Base-by-base conservation (phyloP, 1,284 basidiomycete species). In the Schizophyllum commune region DNA sequence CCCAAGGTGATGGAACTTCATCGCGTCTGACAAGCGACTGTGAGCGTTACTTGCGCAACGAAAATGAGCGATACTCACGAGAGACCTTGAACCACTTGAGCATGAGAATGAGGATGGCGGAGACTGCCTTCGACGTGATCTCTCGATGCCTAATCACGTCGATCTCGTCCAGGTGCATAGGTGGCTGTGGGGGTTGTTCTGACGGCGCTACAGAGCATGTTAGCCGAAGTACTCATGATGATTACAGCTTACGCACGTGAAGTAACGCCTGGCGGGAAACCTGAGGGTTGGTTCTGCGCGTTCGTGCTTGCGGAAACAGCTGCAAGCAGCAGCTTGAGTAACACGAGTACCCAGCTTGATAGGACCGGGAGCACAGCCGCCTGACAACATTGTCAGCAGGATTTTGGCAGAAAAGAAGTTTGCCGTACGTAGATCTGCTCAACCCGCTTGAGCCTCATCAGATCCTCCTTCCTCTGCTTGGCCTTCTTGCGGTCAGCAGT, bases 21-120 rank as follows among this genome's bases (percentile, higher is more conserved):
- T 96, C 33, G 91, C 88, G 75, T 99, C 94, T 96, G 68, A 63
- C 58, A 58, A 57, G 20, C 39, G 32, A 61, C 15, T 53, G 34
- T 54, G 64, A 54, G 60, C 33, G 13, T 15, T 17, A 21, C 9
- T 32, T 21, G 55, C 13, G 53, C 32, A 57, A 61, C 27, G n/a
- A 21, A 51, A 59, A 54, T 54, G 39, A 27, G 56, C 53, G 32
- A 27, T 55, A 82, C 90, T 73, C 66, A 96, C 94, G 95, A 58
- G 94, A 97, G 34, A 92, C 92, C 74, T 98, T 99, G 83, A 98
- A 98, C 97, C 97, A 99, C 72, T 98, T 98, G 65, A 99, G 74
- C 2, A 91, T 85, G 52, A 98, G 76, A 1, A 99, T 77, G 17
- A 99, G 73, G 65, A 99, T 97, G 1, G 96, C 95, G 19, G 96